Conservation (phyloP, 2,329 filamentous ascomycete species). For the Conoideocrella luteorostrata region DNA sequence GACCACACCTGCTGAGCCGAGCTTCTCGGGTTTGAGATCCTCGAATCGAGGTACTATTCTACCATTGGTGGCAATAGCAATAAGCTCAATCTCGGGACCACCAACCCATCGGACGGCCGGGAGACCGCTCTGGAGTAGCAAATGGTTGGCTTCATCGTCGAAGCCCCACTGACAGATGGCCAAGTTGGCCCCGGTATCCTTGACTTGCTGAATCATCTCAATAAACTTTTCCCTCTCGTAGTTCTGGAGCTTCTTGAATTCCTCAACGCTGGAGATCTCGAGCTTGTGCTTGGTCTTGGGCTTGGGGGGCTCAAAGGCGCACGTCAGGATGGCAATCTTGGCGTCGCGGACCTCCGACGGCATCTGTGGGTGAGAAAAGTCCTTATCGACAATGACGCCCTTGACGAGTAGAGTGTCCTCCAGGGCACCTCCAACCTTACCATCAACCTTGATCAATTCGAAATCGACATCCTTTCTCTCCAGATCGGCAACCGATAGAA, state of each 20-base stretch:
- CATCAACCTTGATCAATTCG: slow-evolving; percentile 98
- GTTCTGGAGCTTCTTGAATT: slow-evolving; percentile 95
- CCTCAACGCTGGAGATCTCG: slow-evolving; percentile 92
- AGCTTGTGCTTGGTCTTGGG: slow-evolving; percentile 99
- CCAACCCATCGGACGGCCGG: slow-evolving; percentile 97
- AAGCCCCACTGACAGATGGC: slow-evolving; percentile 99
- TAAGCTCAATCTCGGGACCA: slow-evolving; percentile 95
- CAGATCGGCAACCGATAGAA: slow-evolving; percentile 91
- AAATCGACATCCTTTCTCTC: slow-evolving; percentile 97
- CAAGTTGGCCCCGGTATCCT: slow-evolving; percentile 92
- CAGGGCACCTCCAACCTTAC: slow-evolving; percentile 89
- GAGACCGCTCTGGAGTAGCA: slow-evolving; percentile 90
- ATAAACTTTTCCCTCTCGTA: slow-evolving; percentile 96
- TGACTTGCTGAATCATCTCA: slow-evolving; percentile 98
- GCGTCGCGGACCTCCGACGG: slow-evolving; percentile 90
- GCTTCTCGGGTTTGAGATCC: slow-evolving; percentile 83
- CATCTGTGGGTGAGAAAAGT: slow-evolving; percentile 99
- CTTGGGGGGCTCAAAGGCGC: slow-evolving; percentile 97
- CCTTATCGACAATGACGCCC: slow-evolving; percentile 98
- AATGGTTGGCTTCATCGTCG: slow-evolving; percentile 96
- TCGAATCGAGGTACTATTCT: slow-evolving; percentile 97
- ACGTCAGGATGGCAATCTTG: slow-evolving; percentile 95
- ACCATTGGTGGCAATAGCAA: slow-evolving; percentile 97
- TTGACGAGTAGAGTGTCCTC: slow-evolving; percentile 94
- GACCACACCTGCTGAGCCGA: slow-evolving; percentile 83